Base-by-base conservation (phyloP, 495 filamentous ascomycete species). In the Hyaloscypha finlandica region DNA sequence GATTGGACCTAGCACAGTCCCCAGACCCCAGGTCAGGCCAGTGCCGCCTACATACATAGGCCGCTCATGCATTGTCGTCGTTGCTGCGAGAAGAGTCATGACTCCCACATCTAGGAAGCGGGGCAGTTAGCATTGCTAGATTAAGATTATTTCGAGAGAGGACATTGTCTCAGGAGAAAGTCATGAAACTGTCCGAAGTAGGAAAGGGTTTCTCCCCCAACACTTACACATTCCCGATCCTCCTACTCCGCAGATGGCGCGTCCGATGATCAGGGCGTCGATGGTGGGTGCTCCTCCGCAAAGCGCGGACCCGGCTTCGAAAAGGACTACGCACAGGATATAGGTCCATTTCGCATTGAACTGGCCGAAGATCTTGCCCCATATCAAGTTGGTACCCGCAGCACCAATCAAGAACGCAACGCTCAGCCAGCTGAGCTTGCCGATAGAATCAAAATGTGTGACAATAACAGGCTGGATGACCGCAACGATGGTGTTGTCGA, bases 301-400 rank as follows among this genome's bases (percentile, higher is more conserved):
- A 3, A 89, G 19, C 8, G 84, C 83, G 9, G 77, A 81, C 0
- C 81, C 86, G 20, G 73, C 73, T 53, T 83, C 76, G 70, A 91
- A 90, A 11, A 86, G 63, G 19, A 77, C 37, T 2, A 85, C 72
- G 20, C 70, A 77, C 16, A 70, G 22, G n/a, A 90, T 75, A 62
- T 83, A 89, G 0, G 84, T 69, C 76, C 74, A 82, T 68, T 89
- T 88, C 3, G 75, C 75, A 48, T 85, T 81, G 74, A 88, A 88
- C 4, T 78, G 72, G 5, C 74, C 78, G 66, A 80, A 89, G 0
- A 81, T 61, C 39, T 85, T 80, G 2, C 79, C 78, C 57, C 70
- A 66, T 11, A 76, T n/a, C 12, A 85, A 73, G 60, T 81, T 83
- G 20, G 81, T 82, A 3, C 79, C 73, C 2, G 81, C 77, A 3